Evolutionary conservation across 2,329 filamentous ascomycete species (phyloP).

Genomic region (Calonectria pteridis): DNA sequence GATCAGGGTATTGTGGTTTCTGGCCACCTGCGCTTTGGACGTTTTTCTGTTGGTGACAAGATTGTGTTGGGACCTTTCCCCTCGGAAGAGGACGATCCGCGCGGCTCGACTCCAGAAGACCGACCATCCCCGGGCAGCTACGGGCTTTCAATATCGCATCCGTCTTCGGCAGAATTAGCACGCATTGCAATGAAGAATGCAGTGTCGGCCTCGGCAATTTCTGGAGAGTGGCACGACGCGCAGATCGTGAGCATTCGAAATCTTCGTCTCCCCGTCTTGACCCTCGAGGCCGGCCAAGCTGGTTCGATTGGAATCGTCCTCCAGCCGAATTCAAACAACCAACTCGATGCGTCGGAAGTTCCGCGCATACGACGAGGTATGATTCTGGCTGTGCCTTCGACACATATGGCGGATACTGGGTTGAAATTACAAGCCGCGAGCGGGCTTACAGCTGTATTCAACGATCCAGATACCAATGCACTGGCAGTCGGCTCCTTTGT

Average conservation of each 20-base stretch:
- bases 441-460: conserved; percentile 79
- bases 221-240: conserved; percentile 83
- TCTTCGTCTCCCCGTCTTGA: conserved; percentile 83
- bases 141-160: conserved; percentile 65
- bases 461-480: conserved; percentile 70
- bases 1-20: conserved; percentile 81
- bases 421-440: conserved; percentile 74
- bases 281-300: conserved; percentile 83
- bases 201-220: conserved; percentile 63
- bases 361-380: conserved; percentile 81
- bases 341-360: conserved; percentile 37
- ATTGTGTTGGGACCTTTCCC: conserved; percentile 85
- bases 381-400: conserved; percentile 76
- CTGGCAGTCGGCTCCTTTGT: conserved; percentile 77
- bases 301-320: conserved; percentile 87
- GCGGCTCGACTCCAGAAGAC: conserved; percentile 56
- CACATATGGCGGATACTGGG: conserved; percentile 67
- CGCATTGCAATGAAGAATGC: conserved; percentile 66
- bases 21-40: conserved; percentile 85
- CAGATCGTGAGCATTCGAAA: conserved; percentile 89
- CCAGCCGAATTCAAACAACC: conserved; percentile 47
- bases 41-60: conserved; percentile 80
- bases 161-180: conserved; percentile 65
- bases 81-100: conserved; percentile 62
- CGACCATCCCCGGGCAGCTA: conserved; percentile 61